Percentiles rank a stretch among this genome's conserved stretches.
These are phyloP conservation scores for Eucalyptus pauciflora DNA, from an alignment of 345 rosid species.

Conservation along the genomic window DNA sequence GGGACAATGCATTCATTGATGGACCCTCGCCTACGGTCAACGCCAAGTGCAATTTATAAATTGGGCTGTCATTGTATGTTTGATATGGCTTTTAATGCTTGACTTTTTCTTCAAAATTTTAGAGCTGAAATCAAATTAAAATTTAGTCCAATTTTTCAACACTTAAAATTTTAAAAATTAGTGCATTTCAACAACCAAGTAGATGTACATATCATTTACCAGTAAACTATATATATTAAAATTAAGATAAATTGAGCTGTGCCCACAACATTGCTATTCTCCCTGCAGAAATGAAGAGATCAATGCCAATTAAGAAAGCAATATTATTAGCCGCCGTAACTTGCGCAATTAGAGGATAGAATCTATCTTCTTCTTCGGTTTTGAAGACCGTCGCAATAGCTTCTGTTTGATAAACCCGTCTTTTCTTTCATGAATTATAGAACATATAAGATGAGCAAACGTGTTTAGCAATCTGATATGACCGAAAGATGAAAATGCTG, in stretches of 20 bases:
- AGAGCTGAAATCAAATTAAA: neutral
- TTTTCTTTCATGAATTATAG: neutral
- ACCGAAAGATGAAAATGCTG: neutral
- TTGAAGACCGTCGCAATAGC: neutral
- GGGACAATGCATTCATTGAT: neutral
- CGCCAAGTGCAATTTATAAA: neutral
- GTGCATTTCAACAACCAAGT: neutral
- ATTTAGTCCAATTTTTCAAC: neutral
- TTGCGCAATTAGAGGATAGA: neutral
- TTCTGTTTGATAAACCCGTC: neutral
- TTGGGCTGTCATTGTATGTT: neutral
- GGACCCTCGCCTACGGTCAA: neutral
- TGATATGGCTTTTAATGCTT: neutral
- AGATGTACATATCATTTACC: neutral
- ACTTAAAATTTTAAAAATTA: neutral
- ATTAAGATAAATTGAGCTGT: neutral
- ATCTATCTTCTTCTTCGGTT: neutral
- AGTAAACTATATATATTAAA: fast-evolving
- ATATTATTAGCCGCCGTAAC: neutral
- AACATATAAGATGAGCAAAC: neutral
- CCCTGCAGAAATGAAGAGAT: neutral
- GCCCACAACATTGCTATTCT: neutral
- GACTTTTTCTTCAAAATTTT: neutral
- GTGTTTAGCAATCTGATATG: neutral
- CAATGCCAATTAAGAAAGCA: neutral